phyloP scores from a whole-genome alignment of 805 yeast species.

The Candida sonorensis region DNA sequence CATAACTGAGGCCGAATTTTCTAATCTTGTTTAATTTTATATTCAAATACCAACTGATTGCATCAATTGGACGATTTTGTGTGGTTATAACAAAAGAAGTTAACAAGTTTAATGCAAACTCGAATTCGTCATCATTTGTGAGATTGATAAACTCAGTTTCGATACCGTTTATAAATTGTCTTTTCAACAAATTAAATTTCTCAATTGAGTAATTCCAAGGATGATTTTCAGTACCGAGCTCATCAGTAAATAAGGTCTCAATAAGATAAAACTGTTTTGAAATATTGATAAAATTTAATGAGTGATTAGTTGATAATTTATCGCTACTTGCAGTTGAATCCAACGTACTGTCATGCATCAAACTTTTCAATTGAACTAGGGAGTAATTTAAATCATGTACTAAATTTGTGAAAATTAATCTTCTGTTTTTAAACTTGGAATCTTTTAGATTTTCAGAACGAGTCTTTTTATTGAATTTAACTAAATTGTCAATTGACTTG shows the following conservation, averaged over 20 bases:
- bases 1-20: constrained; percentile 4
- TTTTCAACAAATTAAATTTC: constrained; percentile 15
- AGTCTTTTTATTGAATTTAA: constrained; percentile 11
- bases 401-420: constrained; percentile 17
- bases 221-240: constrained; percentile 3
- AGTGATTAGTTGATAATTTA: too few relatives aligned
- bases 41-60: constrained; percentile 19
- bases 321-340: too few relatives aligned
- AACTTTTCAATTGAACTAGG: constrained; percentile 10
- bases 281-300: constrained; percentile 17
- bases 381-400: constrained; percentile 21
- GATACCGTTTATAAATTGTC: constrained; percentile 13
- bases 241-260: constrained; percentile 14
- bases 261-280: constrained; percentile 22
- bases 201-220: constrained; percentile 7
- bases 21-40: constrained; percentile 13
- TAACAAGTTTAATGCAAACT: constrained; percentile 19
- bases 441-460: constrained; percentile 2
- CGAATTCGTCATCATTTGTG: constrained; percentile 24
- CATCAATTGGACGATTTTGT: constrained; percentile 11
- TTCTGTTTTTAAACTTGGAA: constrained; percentile 12
- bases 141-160: constrained; percentile 14
- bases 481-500: constrained; percentile 15
- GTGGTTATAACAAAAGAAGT: constrained; percentile 19
- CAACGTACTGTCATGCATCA: too few relatives aligned